These are phyloP conservation scores for Clonostachys rhizophaga DNA, from an alignment of 2,329 filamentous ascomycete species.

Conservation along the genomic window DNA sequence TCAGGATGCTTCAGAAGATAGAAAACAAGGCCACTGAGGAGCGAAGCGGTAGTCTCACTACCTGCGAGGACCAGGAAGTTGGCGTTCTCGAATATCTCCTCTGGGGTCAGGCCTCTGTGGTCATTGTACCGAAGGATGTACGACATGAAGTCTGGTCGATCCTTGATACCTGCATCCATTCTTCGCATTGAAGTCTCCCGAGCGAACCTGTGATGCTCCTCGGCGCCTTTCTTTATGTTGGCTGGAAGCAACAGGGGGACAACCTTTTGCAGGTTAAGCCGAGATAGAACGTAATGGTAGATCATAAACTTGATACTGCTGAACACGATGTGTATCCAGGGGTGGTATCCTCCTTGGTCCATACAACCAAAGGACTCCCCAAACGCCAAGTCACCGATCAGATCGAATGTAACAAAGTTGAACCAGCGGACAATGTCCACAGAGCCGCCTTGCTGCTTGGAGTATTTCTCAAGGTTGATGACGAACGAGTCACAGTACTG, in stretches of 20 bases:
- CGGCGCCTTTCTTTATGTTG: not conserved
- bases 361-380: slow-evolving; percentile 10
- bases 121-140: not conserved
- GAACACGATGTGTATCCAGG: not conserved
- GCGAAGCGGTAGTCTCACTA: too few relatives aligned
- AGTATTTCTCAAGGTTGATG: slow-evolving; percentile 4
- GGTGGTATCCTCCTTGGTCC: not conserved
- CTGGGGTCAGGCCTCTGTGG: not conserved
- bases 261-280: too few relatives aligned
- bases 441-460: not conserved
- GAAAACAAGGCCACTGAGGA: too few relatives aligned
- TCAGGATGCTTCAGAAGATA: too few relatives aligned
- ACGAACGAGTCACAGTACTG: slow-evolving; percentile 17
- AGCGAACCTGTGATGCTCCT: not conserved
- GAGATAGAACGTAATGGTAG: not conserved
- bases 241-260: not conserved
- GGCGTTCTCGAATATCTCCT: not conserved
- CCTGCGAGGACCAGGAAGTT: too few relatives aligned
- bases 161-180: not conserved
- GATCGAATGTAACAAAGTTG: slow-evolving; percentile 6
- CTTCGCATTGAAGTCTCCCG: not conserved
- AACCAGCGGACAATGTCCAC: slow-evolving; percentile 13
- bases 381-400: slow-evolving; percentile 13
- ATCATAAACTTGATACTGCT: not conserved
- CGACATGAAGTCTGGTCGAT: not conserved